Conservation (phyloP, 208 protist genomes). For the Wallacemonas rigidus region DNA sequence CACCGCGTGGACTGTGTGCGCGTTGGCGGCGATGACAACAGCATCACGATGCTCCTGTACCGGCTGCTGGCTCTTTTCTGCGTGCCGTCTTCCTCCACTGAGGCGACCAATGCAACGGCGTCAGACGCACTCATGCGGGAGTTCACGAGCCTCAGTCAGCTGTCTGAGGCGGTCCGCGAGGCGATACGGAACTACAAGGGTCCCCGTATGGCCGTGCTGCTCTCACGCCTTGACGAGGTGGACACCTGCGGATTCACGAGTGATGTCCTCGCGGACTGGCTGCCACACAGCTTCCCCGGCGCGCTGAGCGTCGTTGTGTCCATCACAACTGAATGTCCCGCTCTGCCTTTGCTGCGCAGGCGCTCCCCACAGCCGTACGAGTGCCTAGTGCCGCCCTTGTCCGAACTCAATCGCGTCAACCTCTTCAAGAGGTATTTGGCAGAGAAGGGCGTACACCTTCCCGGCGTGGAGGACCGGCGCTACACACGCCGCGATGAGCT, state of each 20-base stretch:
- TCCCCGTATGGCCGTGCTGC: conserved; percentile 48
- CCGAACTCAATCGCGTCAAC: conserved; percentile 42
- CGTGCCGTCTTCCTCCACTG: background rate
- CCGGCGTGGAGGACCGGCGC: conserved; percentile 32
- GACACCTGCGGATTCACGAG: conserved; percentile 57
- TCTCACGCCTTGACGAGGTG: conserved; percentile 56
- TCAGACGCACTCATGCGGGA: conserved; percentile 6
- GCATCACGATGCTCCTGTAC: conserved; percentile 61
- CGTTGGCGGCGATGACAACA: conserved; percentile 41
- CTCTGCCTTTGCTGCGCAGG: conserved; percentile 67
- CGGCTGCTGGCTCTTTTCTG: conserved; percentile 54
- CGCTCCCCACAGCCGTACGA: conserved; percentile 84
- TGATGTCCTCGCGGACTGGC: conserved; percentile 57
- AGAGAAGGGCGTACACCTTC: conserved; percentile 34
- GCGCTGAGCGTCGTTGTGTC: conserved; percentile 62
- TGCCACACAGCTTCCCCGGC: conserved; percentile 63
- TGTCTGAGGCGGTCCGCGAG: conserved; percentile 46
- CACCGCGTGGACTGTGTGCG: conserved; percentile 42
- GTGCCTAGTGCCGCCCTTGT: conserved; percentile 62
- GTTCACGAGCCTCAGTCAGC: conserved; percentile 44
- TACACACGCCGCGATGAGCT: conserved; percentile 16
- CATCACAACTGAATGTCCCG: conserved; percentile 62
- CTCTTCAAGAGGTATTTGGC: conserved; percentile 42
- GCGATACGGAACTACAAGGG: conserved; percentile 58
- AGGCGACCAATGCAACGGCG: background rate